Conservation (phyloP, 768 basidiomycete species). For the Russula sp. region DNA sequence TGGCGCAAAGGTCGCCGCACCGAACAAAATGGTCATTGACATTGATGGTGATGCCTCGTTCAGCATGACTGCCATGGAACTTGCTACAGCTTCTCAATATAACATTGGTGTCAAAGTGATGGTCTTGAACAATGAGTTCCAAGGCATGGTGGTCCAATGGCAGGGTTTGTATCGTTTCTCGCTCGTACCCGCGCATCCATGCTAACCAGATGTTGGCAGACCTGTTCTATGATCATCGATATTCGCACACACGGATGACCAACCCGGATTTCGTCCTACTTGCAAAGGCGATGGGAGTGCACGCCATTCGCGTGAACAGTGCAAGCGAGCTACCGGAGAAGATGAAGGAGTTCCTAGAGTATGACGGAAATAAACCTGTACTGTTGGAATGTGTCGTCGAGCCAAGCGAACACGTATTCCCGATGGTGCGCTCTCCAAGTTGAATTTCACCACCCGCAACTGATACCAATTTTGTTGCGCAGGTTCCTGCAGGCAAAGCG, state of each 20-base stretch:
- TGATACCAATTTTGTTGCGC: slow-evolving; percentile 14
- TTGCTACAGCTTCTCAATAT: slow-evolving; percentile 87
- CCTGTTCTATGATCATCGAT: slow-evolving; percentile 94
- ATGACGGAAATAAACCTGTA: slow-evolving; percentile 79
- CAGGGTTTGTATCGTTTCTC: slow-evolving; percentile 54
- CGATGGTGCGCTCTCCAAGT: slow-evolving; percentile 54
- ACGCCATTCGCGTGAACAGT: slow-evolving; percentile 71
- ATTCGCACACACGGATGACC: slow-evolving; percentile 92
- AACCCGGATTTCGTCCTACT: slow-evolving; percentile 94
- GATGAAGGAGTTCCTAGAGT: slow-evolving; percentile 99
- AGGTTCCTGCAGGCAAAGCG: slow-evolving; percentile 91
- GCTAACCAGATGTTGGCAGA: slow-evolving; percentile 35
- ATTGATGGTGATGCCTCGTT: slow-evolving; percentile 98
- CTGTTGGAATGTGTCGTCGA: slow-evolving; percentile 88
- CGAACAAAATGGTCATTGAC: slow-evolving; percentile 89
- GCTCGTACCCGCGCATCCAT: neutral
- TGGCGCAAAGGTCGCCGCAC: slow-evolving; percentile 94
- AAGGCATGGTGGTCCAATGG: slow-evolving; percentile 99
- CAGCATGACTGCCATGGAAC: slow-evolving; percentile 99
- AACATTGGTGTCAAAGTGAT: slow-evolving; percentile 93
- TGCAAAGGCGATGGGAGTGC: slow-evolving; percentile 85
- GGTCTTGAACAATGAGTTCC: slow-evolving; percentile 93
- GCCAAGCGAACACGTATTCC: slow-evolving; percentile 82
- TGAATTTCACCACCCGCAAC: slow-evolving; percentile 19
- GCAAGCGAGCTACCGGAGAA: slow-evolving; percentile 77